A percentile compares a stretch with the other conserved stretches of the same genome.
Conservation (phyloP, 2,329 filamentous ascomycete species). For the Nigrospora osmanthi region DNA sequence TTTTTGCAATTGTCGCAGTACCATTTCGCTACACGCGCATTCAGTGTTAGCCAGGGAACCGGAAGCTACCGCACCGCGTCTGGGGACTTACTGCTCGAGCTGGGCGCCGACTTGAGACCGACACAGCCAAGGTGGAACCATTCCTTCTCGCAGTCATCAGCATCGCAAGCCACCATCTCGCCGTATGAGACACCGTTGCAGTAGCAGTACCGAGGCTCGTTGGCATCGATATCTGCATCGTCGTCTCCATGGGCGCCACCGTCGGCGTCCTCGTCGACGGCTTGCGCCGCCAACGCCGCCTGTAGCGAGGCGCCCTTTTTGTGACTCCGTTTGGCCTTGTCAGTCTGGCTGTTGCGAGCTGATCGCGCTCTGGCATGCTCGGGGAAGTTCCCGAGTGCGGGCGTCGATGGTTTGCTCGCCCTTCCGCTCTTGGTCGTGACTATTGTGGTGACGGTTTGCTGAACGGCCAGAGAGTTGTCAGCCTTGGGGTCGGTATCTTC, state of each 20-base stretch:
- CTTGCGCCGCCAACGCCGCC: constrained; percentile 27
- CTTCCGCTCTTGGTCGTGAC: constrained; percentile 56
- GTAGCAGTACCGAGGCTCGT: constrained; percentile 72
- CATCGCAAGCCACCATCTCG: constrained; percentile 78
- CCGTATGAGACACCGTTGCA: constrained; percentile 76
- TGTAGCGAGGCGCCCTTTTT: constrained; percentile 46
- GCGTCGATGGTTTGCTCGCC: constrained; percentile 60
- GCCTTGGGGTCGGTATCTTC: constrained; percentile 41
- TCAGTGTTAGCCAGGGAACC: neutral
- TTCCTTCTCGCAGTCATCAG: constrained; percentile 62
- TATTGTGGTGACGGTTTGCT: constrained; percentile 26
- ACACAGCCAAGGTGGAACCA: constrained; percentile 84
- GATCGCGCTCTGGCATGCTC: constrained; percentile 48
- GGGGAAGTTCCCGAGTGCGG: constrained; percentile 50
- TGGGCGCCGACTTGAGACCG: constrained; percentile 71
- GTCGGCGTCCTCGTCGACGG: constrained; percentile 35
- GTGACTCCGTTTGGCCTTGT: constrained; percentile 44
- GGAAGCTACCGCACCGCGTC: neutral
- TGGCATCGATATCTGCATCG: constrained; percentile 57
- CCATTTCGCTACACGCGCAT: constrained; percentile 58
- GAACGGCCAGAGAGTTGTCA: constrained; percentile 28
- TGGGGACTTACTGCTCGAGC: constrained; percentile 57
- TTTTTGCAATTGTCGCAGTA: constrained; percentile 75
- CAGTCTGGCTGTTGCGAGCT: constrained; percentile 32
- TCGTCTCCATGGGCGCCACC: constrained; percentile 35